Conservation (phyloP, 2,329 filamentous ascomycete genomes). For the Alternaria triticimaculans region DNA sequence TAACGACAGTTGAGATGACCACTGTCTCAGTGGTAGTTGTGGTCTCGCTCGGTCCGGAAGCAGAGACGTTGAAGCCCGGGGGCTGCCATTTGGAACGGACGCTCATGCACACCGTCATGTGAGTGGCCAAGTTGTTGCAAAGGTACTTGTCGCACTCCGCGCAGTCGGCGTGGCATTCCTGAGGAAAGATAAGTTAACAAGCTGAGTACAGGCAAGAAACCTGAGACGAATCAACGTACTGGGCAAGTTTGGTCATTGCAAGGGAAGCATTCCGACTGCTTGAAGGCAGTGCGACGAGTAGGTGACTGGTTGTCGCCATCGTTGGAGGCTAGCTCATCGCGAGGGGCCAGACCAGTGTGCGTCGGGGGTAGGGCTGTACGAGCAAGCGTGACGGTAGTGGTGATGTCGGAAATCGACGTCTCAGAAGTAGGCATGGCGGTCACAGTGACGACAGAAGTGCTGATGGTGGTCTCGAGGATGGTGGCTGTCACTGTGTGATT, state of each 20-base stretch:
- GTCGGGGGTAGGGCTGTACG: background rate
- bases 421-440: background rate
- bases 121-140: background rate
- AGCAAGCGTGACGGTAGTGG: background rate
- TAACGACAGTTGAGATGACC: background rate
- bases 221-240: background rate
- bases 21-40: background rate
- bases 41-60: background rate
- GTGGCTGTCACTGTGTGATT: background rate
- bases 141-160: background rate
- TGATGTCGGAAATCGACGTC: background rate
- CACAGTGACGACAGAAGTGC: background rate
- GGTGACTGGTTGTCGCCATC: background rate
- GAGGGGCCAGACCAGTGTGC: background rate
- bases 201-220: background rate
- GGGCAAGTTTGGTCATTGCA: background rate
- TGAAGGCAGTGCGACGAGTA: background rate
- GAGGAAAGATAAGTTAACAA: background rate
- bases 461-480: background rate
- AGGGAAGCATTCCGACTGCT: background rate
- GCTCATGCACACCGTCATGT: conserved; percentile 7
- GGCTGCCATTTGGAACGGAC: conserved; percentile 1
- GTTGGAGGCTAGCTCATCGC: background rate
- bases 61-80: conserved; percentile 1
- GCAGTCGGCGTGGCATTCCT: conserved; percentile 7